Base-by-base conservation (phyloP, 164 flowering plant species). In the Brasenia schreberi region DNA sequence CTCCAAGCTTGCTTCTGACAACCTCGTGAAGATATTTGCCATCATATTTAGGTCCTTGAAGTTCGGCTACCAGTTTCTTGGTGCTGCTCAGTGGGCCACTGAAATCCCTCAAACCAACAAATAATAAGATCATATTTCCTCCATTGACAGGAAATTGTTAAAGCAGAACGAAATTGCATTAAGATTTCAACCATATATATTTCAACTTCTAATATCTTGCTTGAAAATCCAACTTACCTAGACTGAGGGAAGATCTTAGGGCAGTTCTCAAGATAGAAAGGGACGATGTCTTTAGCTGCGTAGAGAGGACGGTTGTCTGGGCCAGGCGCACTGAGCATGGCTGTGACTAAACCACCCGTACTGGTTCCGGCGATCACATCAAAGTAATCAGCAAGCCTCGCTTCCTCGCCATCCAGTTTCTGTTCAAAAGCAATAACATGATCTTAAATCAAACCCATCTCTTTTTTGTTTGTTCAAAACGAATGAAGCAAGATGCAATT, bases 251-350 rank as follows among this genome's bases (percentile, higher is more conserved):
- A 81, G 5, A 81, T 81, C 7, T 68, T 69, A n/a, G n/a, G n/a
- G n/a, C n/a, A n/a, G n/a, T 23, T 23, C 27, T 23, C 27, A 23
- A 23, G 2, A 2, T 2, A 23, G 66, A 81, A 79, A 17, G 64
- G 63, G 3, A 53, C 62, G 60, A 81, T 75, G 44, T 81, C 82
- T 64, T 75, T 79, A 9, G 84, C 84, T 10, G 82, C 77, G 56
- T 64, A 81, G 9, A 81, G 68, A 0, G 84, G 84, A 18, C 81
- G 79, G 16, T 77, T 70, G n/a, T 77, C 53, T 6, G 68, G 43
- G 59, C 74, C 66, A 2, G 84, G 82, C 43, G 79, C 76, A 0
- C 79, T 64, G 42, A 79, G 61, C 82, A 81, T 81, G 19, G 72
- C 56, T 5, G 77, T 77, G 60, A 71, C 69, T 5, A 76, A 59